Base-by-base conservation (phyloP, 2,329 filamentous ascomycete species). In the Colletotrichum tofieldiae region DNA sequence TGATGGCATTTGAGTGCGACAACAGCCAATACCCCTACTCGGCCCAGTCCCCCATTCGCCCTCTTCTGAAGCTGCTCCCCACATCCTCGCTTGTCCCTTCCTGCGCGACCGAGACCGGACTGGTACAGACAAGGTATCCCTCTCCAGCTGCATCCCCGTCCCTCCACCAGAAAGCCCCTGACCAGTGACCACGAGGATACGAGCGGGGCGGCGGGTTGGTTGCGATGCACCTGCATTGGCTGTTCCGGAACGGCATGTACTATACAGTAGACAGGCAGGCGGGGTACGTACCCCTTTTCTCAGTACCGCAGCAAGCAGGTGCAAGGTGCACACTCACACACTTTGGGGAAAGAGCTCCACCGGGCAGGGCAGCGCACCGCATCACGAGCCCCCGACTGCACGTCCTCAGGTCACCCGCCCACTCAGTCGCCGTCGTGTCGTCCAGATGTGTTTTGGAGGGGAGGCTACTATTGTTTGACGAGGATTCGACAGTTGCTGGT, bases 211-310 rank as follows among this genome's bases (percentile, higher is more conserved):
- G 65, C 49, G 26, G 65, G 18, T 26, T 51, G 39, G 62, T 52
- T 18, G 58, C 67, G 49, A 71, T 75, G 73, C 71, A 75, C 71
- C 67, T 75, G 71, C 73, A 74, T 74, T 75, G 71, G 73, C 56
- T 71, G 73, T 62, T 65, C 64, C 67, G 61, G 67, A 62, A 26
- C 55, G 65, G 52, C 67, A 52, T 63, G 49, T 6, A 32, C 29
- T 32, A 32, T 32, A 32, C 29, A 32, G 29, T 29, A 39, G 37
- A 11, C 14, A 59, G 7, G n/a, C 45, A 39, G 35, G 14, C 16
- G 41, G 43, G 29, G 11, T 62, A 39, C 60, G 60, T 51, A 62
- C 60, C 56, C 6, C 5, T 20, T 29, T 51, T 43, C 45, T 37
- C 61, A 63, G 35, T 55, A 51, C 54, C 51, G 20, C 23, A 59